Conservation (phyloP, 345 rosid genomes). For the Pelargonium nanum region DNA sequence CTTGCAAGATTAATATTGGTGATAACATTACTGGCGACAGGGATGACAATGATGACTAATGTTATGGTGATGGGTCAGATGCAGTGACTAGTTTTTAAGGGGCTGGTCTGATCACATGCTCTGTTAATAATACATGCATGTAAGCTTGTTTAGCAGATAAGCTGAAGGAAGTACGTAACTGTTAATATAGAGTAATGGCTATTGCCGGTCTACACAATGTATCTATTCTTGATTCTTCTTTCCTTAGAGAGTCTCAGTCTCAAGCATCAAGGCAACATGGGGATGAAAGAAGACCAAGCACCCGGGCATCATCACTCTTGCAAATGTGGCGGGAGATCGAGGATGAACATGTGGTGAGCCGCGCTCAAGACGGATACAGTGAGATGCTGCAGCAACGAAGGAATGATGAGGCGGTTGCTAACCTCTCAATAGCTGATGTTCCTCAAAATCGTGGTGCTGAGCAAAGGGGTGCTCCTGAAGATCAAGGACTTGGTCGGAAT, state of each 20-base stretch:
- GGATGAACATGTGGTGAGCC: constrained; percentile 75
- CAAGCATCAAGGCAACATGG: constrained; percentile 38
- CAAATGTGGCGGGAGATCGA: constrained; percentile 89
- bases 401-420: constrained; percentile 27
- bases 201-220: constrained; percentile 73
- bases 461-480: constrained; percentile 30
- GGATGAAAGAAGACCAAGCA: constrained; percentile 47
- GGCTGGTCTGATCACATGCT: background rate
- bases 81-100: background rate
- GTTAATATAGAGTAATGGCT: constrained; percentile 28
- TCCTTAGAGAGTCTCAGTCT: constrained; percentile 58
- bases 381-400: constrained; percentile 38
- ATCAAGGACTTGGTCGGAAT: constrained; percentile 34
- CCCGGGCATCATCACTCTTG: constrained; percentile 63
- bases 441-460: constrained; percentile 32
- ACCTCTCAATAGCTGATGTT: constrained; percentile 23
- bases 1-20: background rate
- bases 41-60: background rate
- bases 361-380: constrained; percentile 37
- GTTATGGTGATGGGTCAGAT: background rate
- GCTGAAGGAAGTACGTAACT: background rate
- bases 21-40: background rate
- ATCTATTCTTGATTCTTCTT: constrained; percentile 60
- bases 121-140: background rate
- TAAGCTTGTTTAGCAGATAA: background rate